Percentiles rank a stretch among this genome's conserved stretches.
Evolutionary conservation across 768 basidiomycete species (phyloP).

Genomic region (Russula sp.): DNA sequence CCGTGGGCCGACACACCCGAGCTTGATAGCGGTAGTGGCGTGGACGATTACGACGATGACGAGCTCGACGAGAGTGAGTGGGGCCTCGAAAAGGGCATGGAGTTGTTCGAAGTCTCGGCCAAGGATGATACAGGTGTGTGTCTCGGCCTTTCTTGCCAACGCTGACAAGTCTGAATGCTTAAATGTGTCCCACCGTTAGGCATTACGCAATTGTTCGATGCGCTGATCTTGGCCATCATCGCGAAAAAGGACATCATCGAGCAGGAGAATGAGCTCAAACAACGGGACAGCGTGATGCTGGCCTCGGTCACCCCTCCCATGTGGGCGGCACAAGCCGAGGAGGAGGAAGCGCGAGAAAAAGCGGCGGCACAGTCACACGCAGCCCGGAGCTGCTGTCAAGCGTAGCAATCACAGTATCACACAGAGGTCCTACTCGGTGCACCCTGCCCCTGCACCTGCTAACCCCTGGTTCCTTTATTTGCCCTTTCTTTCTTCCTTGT

Average conservation of each 20-base stretch:
- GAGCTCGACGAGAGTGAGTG: conserved; percentile 53
- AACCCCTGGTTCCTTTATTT: not conserved
- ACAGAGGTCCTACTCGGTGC: conserved; percentile 4
- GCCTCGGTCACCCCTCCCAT: conserved; percentile 53
- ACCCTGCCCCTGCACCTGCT: not conserved
- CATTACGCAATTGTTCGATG: conserved; percentile 71
- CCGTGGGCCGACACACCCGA: conserved; percentile 24
- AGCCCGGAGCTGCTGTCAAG: conserved; percentile 64
- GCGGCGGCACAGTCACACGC: conserved; percentile 37
- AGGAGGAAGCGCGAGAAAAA: conserved; percentile 62
- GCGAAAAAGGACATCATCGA: conserved; percentile 72
- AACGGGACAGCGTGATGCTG: conserved; percentile 78
- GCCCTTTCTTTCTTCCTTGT: not conserved
- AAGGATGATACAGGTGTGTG: conserved; percentile 76
- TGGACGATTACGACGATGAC: conserved; percentile 46
- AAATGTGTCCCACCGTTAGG: conserved; percentile 42
- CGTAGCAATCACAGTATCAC: conserved; percentile 24
- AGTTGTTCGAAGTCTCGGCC: conserved; percentile 85
- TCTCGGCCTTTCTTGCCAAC: not conserved
- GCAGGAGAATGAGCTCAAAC: conserved; percentile 68
- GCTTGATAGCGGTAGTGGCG: conserved; percentile 33
- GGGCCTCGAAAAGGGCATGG: conserved; percentile 78
- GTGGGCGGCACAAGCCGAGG: conserved; percentile 76
- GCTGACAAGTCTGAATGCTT: not conserved
- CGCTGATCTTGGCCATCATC: conserved; percentile 76